A percentile compares a stretch with the other conserved stretches of the same genome.
Conservation (phyloP, 73 alveolate genomes). For the Paramecium octaurelia region DNA sequence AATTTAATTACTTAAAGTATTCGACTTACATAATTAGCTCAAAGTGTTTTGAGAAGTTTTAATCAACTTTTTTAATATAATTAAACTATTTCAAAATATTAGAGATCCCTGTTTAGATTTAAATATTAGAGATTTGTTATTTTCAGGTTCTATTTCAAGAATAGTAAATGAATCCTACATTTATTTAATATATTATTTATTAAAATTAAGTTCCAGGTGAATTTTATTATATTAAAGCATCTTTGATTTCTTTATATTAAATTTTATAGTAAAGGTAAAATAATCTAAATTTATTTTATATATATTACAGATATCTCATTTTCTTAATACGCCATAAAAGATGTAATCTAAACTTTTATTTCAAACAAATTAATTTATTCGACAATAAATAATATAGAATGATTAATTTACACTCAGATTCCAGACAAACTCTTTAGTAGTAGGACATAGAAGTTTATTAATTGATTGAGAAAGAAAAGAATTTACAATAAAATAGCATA, state of each 20-base stretch:
- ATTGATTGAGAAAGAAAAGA: conserved; percentile 61
- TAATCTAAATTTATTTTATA: neutral
- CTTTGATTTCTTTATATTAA: neutral
- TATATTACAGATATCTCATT: neutral
- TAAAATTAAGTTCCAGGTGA: no score
- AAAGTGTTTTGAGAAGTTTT: no score
- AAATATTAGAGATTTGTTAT: no score
- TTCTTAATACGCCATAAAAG: neutral
- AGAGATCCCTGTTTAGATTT: no score
- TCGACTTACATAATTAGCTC: no score
- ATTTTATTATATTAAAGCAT: no score
- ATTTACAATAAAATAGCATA: conserved; percentile 60
- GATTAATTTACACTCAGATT: neutral
- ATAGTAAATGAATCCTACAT: no score
- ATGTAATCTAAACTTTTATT: neutral
- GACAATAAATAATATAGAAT: neutral
- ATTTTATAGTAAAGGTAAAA: neutral
- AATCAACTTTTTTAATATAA: no score
- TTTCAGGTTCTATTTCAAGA: no score
- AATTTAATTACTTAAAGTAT: no score
- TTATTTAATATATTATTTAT: no score
- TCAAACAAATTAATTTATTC: neutral
- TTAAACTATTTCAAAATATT: no score
- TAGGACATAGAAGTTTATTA: conserved; percentile 61
- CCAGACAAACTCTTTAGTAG: neutral